Evolutionary conservation across 2,329 filamentous ascomycete genomes (phyloP), one percentile per base, ranked within the genome.

Genomic region (Trichoderma arundinaceum): DNA sequence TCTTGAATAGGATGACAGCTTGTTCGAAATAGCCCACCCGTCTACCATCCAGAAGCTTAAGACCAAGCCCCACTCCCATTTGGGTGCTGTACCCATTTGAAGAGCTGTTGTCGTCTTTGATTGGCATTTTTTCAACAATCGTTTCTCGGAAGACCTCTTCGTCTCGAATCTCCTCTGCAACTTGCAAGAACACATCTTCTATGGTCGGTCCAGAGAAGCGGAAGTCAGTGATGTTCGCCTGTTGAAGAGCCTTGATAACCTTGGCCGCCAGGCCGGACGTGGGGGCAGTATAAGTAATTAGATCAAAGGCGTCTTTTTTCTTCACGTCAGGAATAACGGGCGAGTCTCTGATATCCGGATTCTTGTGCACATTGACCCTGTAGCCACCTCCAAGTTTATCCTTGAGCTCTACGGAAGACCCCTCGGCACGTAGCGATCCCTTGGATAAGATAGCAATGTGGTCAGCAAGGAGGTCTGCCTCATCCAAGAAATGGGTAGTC

Each of bases 401-500:
- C 76, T 97, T 97, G 54, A 97, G 84, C 72, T 92, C 91, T 4
- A 94, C 92, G 2, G 92, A 93, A 2, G 92, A 93, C 3, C 94
- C 94, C 71, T 92, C 84, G 0, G 92, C 92, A 64, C 92, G 91
- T 2, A 97, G 82, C 1, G 87, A 88, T 19, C 94, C 94, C 74
- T 92, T 94, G 3, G 92, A 96, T 10, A 97, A 80, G 61, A 97
- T 92, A 1, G 90, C 91, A 69, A 97, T 96, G 68, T 94, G 90
- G 73, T 97, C 94, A 0, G 93, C 90, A 0, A 97, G 84, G 1
- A 97, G 82, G 73, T 97, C 94, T 0, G 94, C 94, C 77, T 97
- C 94, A 72, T 97, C 94, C 8, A 97, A 83, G 76, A 97, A 97
- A 76, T 97, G 94, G 0, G 94, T 97, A 0, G 94, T 97, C 65